Evolutionary conservation across 768 basidiomycete genomes (phyloP).

Genomic region (Auricularia sp.): DNA sequence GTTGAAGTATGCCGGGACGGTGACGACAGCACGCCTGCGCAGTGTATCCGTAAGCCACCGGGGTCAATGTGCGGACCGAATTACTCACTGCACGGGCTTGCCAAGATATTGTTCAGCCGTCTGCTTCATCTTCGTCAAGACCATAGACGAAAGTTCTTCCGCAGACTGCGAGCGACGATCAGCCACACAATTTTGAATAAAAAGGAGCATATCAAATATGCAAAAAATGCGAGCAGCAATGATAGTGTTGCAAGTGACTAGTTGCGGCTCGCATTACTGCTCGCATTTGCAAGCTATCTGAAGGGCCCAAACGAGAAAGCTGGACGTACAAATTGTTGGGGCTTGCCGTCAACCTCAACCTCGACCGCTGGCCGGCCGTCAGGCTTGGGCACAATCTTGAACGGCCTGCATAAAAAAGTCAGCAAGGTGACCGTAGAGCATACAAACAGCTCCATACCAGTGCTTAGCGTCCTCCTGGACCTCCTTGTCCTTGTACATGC

Average conservation of each 20-base stretch:
- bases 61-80: neutral
- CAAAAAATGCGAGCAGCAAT: too few species aligned
- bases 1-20: constrained; percentile 98
- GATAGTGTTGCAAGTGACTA: too few species aligned
- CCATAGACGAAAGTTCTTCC: constrained; percentile 82
- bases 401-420: constrained; percentile 47
- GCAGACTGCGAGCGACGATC: constrained; percentile 43
- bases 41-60: too few species aligned
- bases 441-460: constrained; percentile 40
- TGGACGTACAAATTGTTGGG: constrained; percentile 60
- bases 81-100: constrained; percentile 81
- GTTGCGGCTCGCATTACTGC: too few species aligned
- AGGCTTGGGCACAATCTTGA: constrained; percentile 59
- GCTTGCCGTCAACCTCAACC: constrained; percentile 81
- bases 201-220: too few species aligned
- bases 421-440: neutral
- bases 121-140: constrained; percentile 86
- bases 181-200: too few species aligned
- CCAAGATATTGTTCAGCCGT: constrained; percentile 90
- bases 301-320: constrained; percentile 3
- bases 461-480: constrained; percentile 85
- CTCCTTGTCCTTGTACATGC: constrained; percentile 86
- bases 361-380: constrained; percentile 74
- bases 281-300: too few species aligned
- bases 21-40: constrained; percentile 74